These are phyloP conservation scores for Cicer yamashitae DNA, from an alignment of 306 rosid genomes.

Conservation along the genomic window DNA sequence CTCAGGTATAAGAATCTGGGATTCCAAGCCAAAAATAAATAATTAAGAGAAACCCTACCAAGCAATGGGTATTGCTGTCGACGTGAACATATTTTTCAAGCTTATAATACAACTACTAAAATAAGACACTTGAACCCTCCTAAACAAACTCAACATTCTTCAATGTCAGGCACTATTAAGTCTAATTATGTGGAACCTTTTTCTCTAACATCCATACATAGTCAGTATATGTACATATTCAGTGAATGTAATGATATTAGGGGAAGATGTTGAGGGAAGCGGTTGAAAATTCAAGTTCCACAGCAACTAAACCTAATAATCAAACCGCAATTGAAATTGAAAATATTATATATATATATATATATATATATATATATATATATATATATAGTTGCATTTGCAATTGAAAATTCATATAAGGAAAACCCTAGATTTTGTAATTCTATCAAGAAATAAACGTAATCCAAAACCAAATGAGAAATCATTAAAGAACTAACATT, in stretches of 20 bases:
- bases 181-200: constrained; percentile 58
- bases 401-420: neutral
- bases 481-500: constrained; percentile 52
- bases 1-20: constrained; percentile 55
- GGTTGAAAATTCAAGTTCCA: neutral
- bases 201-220: constrained; percentile 57
- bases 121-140: constrained; percentile 48
- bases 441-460: neutral
- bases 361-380: too few species aligned
- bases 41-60: constrained; percentile 53
- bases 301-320: neutral
- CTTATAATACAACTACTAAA: constrained; percentile 49
- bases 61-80: constrained; percentile 56
- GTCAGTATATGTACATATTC: constrained; percentile 48
- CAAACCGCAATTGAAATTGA: neutral
- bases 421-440: constrained; percentile 33
- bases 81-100: constrained; percentile 57
- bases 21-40: constrained; percentile 61
- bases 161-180: constrained; percentile 54
- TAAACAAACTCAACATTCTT: constrained; percentile 56
- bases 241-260: constrained; percentile 46
- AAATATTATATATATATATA: neutral
- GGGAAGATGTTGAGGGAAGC: constrained; percentile 49
- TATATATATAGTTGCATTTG: neutral
- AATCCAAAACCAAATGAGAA: neutral